These are phyloP conservation scores for Lichtheimia ramosa DNA, from an alignment of 371 early-diverging fungal genomes.

Conservation along the genomic window DNA sequence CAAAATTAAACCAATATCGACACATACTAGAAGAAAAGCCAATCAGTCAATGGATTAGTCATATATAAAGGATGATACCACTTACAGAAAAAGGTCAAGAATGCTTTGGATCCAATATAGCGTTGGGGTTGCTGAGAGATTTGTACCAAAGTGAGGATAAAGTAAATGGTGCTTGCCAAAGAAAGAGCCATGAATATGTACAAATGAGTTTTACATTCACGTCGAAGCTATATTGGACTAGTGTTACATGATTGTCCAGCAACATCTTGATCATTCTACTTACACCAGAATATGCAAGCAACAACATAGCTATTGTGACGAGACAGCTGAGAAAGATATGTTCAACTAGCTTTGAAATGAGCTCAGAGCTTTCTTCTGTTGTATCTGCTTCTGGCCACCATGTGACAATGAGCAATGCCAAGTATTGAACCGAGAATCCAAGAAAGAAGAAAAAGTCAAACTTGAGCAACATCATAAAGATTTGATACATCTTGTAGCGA, in stretches of 20 bases:
- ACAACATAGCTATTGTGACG: slow-evolving; percentile 66
- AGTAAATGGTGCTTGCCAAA: slow-evolving; percentile 63
- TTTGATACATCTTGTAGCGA: slow-evolving; percentile 83
- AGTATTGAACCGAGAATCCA: slow-evolving; percentile 85
- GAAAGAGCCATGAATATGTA: slow-evolving; percentile 56
- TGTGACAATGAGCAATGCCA: slow-evolving; percentile 67
- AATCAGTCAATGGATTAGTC: background rate
- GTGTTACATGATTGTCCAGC: background rate
- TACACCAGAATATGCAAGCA: slow-evolving; percentile 78
- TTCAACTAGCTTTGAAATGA: slow-evolving; percentile 36
- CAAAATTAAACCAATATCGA: slow-evolving; percentile 33
- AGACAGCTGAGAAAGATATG: slow-evolving; percentile 80
- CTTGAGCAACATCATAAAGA: slow-evolving; percentile 86
- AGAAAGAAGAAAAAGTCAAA: slow-evolving; percentile 87
- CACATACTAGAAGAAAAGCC: slow-evolving; percentile 25
- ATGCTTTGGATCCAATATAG: slow-evolving; percentile 56
- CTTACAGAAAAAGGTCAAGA: slow-evolving; percentile 72
- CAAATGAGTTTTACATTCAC: slow-evolving; percentile 59
- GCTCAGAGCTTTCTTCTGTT: slow-evolving; percentile 58
- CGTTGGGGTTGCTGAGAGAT: slow-evolving; percentile 58
- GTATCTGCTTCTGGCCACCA: slow-evolving; percentile 44
- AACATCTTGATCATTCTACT: background rate
- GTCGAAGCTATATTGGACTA: slow-evolving; percentile 20
- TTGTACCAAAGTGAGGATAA: slow-evolving; percentile 69
- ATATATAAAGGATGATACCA: background rate